A percentile compares a stretch with the other conserved stretches of the same genome.
Evolutionary conservation across 2,329 filamentous ascomycete species (phyloP).

Genomic region (Pyricularia sp.): DNA sequence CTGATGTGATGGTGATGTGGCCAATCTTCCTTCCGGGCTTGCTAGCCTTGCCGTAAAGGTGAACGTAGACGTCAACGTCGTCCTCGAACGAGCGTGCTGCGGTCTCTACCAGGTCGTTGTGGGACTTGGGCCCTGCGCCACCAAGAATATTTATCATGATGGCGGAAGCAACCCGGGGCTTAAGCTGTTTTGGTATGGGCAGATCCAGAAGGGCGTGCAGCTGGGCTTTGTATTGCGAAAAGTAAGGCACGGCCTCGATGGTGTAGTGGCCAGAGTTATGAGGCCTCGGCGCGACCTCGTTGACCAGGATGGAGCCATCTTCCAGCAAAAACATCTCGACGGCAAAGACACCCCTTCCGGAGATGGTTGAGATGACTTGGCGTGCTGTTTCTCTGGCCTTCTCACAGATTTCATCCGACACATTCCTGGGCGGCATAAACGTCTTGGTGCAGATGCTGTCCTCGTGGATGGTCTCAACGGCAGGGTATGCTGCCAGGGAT

Average conservation of each 20-base stretch:
- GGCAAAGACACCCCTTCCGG: slow-evolving; percentile 87
- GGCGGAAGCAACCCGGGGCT: slow-evolving; percentile 47
- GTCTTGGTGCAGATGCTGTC: slow-evolving; percentile 92
- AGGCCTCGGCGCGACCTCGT: slow-evolving; percentile 72
- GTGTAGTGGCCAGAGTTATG: slow-evolving; percentile 96
- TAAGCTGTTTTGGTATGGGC: slow-evolving; percentile 42
- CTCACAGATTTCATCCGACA: slow-evolving; percentile 49
- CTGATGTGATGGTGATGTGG: slow-evolving; percentile 68
- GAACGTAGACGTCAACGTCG: slow-evolving; percentile 49
- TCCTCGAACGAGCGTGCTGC: slow-evolving; percentile 32
- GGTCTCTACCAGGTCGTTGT: slow-evolving; percentile 39
- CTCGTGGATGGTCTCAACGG: slow-evolving; percentile 90
- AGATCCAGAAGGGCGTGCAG: slow-evolving; percentile 70
- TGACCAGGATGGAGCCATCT: slow-evolving; percentile 66
- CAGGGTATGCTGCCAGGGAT: slow-evolving; percentile 64
- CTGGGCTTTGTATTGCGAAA: slow-evolving; percentile 89
- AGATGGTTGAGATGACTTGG: slow-evolving; percentile 69
- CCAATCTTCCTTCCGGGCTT: slow-evolving; percentile 91
- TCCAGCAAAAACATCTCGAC: slow-evolving; percentile 89
- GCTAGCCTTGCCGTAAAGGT: slow-evolving; percentile 87
- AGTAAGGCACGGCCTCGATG: slow-evolving; percentile 78
- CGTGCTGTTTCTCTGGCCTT: slow-evolving; percentile 68
- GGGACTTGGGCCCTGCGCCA: slow-evolving; percentile 54
- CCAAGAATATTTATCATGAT: slow-evolving; percentile 81
- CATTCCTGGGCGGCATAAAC: slow-evolving; percentile 71